phyloP scores from a whole-genome alignment of 345 rosid species.

The Abelmoschus esculentus region DNA sequence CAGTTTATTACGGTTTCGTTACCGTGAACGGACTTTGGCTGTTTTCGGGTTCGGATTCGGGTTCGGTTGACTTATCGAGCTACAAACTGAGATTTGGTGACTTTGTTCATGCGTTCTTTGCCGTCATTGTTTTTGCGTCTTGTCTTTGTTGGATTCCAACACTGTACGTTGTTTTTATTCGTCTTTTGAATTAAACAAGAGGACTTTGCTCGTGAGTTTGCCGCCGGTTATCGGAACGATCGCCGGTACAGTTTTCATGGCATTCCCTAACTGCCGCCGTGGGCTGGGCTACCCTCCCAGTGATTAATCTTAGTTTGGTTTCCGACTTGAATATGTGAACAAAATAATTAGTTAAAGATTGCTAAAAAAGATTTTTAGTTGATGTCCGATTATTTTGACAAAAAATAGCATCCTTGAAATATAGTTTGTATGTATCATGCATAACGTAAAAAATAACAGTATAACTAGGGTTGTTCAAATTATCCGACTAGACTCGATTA shows the following conservation, averaged over 20 bases:
- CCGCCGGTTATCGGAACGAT: constrained; percentile 54
- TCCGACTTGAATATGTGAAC: background rate
- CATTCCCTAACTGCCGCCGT: constrained; percentile 61
- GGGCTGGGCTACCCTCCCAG: constrained; percentile 69
- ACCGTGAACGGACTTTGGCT: background rate
- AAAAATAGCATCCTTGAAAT: background rate
- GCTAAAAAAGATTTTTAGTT: background rate
- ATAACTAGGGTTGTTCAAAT: too few relatives aligned
- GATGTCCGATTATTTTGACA: too few relatives aligned
- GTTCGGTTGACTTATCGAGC: background rate
- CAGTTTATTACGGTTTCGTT: background rate
- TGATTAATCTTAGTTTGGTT: background rate
- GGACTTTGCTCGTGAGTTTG: constrained; percentile 46
- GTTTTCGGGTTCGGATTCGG: background rate
- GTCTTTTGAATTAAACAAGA: constrained; percentile 33
- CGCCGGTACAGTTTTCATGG: constrained; percentile 42
- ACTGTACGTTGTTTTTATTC: background rate
- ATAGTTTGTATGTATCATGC: too few relatives aligned
- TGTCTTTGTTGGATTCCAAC: background rate
- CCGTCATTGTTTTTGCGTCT: background rate
- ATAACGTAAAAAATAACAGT: too few relatives aligned
- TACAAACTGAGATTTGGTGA: background rate
- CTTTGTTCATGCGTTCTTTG: background rate
- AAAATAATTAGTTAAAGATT: background rate
- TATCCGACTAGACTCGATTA: too few relatives aligned